phyloP scores from a whole-genome alignment of 2,329 filamentous ascomycete genomes.

The Xylaria sp. region DNA sequence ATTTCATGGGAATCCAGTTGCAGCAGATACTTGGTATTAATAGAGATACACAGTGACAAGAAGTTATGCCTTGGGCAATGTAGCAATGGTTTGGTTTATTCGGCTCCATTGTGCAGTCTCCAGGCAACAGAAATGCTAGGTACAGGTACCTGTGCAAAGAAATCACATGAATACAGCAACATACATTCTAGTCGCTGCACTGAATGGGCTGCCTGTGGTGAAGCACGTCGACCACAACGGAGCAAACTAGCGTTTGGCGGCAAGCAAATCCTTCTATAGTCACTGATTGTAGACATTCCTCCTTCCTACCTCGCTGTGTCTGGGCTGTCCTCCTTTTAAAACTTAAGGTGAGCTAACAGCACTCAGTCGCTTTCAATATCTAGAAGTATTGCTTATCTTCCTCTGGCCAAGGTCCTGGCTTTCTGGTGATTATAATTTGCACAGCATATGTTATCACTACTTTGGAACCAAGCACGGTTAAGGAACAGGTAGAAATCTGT shows the following conservation, averaged over 20 bases:
- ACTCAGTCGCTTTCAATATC: too few relatives aligned
- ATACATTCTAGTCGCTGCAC: too few relatives aligned
- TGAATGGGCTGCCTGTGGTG: not conserved
- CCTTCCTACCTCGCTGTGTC: too few relatives aligned
- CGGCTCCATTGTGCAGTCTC: not conserved
- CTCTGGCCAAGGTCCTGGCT: not conserved
- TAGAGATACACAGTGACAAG: not conserved
- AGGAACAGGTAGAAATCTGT: not conserved
- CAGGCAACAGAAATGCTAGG: not conserved
- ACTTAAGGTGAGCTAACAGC: too few relatives aligned
- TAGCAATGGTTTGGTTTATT: not conserved
- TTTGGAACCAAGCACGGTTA: too few relatives aligned
- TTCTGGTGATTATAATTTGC: too few relatives aligned
- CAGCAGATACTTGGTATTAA: not conserved
- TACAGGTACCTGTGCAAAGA: not conserved
- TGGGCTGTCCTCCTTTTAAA: not conserved
- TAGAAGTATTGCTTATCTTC: not conserved
- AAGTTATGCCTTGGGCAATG: not conserved
- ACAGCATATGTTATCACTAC: not conserved
- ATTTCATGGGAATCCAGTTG: not conserved
- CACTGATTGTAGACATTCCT: not conserved
- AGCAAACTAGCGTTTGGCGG: too few relatives aligned
- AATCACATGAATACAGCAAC: not conserved
- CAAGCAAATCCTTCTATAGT: not conserved
- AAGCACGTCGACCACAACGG: not conserved